Base-by-base conservation (phyloP, 1,284 basidiomycete species). In the Volvariella volvacea region DNA sequence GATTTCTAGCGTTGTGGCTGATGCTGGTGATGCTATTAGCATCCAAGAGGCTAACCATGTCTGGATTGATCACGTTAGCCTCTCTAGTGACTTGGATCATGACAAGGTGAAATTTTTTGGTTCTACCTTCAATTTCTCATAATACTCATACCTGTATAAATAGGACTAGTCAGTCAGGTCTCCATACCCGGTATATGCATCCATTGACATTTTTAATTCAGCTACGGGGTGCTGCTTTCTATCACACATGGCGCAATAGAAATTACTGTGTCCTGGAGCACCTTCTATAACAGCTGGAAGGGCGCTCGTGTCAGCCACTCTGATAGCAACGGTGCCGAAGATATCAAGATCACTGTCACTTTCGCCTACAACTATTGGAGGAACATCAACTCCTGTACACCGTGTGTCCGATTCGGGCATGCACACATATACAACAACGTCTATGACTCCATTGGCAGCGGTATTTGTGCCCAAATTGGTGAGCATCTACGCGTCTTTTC, bases 401-500 rank as follows among this genome's bases (percentile, higher is more conserved):
- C 66, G 28, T 67, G 65, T 22, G 62, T 67, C 59, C 61, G 65
- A 39, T 72, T n/a, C n/a, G n/a, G n/a, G n/a, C n/a, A n/a, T n/a
- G n/a, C n/a, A n/a, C n/a, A n/a, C n/a, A 66, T 72, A 53, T 72
- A 60, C 57, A 73, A 73, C 63, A 73, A 69, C 52, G 55, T 64
- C 44, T 70, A 66, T 50, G 62, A 67, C 42, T 59, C 62, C 59
- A 69, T 68, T 55, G 62, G 58, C 50, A 70, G 73, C 52, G 71
- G 72, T 44, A 73, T 74, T 52, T 72, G 73, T 59, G 72, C 71
- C 42, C 68, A 71, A 48, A 62, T 66, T 48, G 71, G 70, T 62
- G 52, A 15, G 59, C 12, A 12, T 28, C 6, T 28, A 28, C 6
- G 44, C n/a, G n/a, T n/a, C n/a, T n/a, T n/a, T n/a, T n/a, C n/a